phyloP scores from a whole-genome alignment of 148 eudicot genomes.

The Fagopyrum esculentum region DNA sequence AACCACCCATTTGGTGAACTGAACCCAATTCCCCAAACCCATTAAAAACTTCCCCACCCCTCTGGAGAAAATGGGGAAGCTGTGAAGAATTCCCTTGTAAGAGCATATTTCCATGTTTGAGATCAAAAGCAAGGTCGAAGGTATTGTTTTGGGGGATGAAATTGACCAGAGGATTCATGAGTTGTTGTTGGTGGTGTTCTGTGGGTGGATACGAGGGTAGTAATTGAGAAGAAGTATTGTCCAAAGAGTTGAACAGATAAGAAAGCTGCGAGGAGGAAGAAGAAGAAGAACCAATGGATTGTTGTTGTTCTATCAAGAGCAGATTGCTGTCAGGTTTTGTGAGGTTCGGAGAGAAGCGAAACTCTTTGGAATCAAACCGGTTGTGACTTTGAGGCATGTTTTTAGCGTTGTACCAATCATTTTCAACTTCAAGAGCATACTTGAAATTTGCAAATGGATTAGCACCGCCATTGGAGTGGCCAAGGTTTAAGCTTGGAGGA shows the following conservation, averaged over 20 bases:
- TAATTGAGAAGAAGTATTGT: constrained; percentile 27
- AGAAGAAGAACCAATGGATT: constrained; percentile 14
- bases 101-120: constrained; percentile 25
- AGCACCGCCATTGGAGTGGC: neutral
- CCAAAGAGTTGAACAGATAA: constrained; percentile 47
- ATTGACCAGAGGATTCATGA: constrained; percentile 10
- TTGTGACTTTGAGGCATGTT: constrained; percentile 18
- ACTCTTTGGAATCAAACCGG: constrained; percentile 13
- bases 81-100: constrained; percentile 16
- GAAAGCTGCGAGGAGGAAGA: constrained; percentile 72
- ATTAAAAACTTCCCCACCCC: constrained; percentile 21
- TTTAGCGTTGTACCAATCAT: constrained; percentile 42
- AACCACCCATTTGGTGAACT: constrained; percentile 33
- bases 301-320: constrained; percentile 30
- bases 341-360: constrained; percentile 31
- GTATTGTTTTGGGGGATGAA: constrained; percentile 25
- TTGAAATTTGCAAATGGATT: constrained; percentile 29
- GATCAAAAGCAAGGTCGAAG: constrained; percentile 22
- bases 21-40: constrained; percentile 46
- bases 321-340: constrained; percentile 23
- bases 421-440: constrained; percentile 54
- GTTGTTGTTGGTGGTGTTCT: constrained; percentile 1
- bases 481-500: neutral
- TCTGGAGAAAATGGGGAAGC: no score
- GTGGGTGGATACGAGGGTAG: constrained; percentile 28